phyloP scores from a whole-genome alignment of 805 yeast species.

The Yamadazyma philogaea region DNA sequence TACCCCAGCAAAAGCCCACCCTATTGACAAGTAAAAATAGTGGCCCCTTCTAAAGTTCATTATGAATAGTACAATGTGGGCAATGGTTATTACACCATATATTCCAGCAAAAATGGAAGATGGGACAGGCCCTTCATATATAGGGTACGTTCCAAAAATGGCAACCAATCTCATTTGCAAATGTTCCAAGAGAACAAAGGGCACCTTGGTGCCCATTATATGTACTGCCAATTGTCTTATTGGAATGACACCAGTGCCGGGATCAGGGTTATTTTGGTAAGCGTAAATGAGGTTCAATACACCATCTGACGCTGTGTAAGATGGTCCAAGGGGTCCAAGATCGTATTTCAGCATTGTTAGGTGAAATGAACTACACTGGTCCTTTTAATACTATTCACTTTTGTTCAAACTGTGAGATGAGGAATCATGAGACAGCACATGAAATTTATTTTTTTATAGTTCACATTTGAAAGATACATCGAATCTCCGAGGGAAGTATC shows the following conservation, averaged over 20 bases:
- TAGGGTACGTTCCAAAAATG: slow-evolving; percentile 65
- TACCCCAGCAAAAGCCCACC: slow-evolving; percentile 48
- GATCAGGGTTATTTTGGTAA: slow-evolving; percentile 22
- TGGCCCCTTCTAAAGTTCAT: slow-evolving; percentile 55
- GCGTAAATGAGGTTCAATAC: slow-evolving; percentile 21
- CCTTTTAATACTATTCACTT: background rate
- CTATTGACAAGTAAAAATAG: slow-evolving; percentile 51
- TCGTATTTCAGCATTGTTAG: background rate
- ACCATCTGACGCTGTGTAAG: slow-evolving; percentile 22
- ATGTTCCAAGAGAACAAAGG: slow-evolving; percentile 34
- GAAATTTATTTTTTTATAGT: too few relatives aligned
- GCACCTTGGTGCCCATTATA: slow-evolving; percentile 35
- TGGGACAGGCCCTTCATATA: slow-evolving; percentile 52
- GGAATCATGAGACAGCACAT: background rate
- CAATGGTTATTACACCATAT: slow-evolving; percentile 45
- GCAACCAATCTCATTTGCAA: slow-evolving; percentile 43
- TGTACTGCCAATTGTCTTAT: slow-evolving; percentile 18
- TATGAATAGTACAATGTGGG: slow-evolving; percentile 45
- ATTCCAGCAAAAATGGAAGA: slow-evolving; percentile 52
- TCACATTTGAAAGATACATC: too few relatives aligned
- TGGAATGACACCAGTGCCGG: slow-evolving; percentile 24
- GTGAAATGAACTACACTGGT: too few relatives aligned
- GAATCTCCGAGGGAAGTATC: too few relatives aligned
- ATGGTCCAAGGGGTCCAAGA: background rate
- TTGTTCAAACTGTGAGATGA: background rate